Base-by-base conservation (phyloP, 805 yeast genomes). In the Kazachstania martiniae region DNA sequence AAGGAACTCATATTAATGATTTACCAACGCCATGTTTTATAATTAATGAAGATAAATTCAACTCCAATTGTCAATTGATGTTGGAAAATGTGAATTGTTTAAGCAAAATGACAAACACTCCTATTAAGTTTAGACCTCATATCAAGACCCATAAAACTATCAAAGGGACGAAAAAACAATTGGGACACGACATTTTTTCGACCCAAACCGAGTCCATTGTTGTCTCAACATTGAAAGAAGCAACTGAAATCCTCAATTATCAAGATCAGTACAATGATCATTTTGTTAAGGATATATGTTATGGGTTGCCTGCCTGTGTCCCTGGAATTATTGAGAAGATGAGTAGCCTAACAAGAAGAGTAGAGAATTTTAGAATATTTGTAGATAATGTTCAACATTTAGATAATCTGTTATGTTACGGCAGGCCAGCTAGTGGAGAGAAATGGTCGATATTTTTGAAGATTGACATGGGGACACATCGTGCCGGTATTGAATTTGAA, bases 111-210 rank as follows among this genome's bases (percentile, higher is more conserved):
- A 31, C 38, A n/a, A 40, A 31, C 3, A 25, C 25, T 5, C 30
- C 31, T 8, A 29, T 49, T 5, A 59, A 53, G 13, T 79, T 80
- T 49, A 62, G 93, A 37, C 77, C 81, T 3, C 86, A 80, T 49
- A 73, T 81, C 15, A 81, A 81, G 53, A 82, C 91, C 0, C 86
- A 78, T 51, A 81, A 82, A 51, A 68, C 81, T 1, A 41, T 62
- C 8, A 79, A 75, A 42, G 86, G 82, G 5, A 59, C 74, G 3
- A 43, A 52, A 15, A 50, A 68, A 26, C 81, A 77, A 54, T 49
- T 77, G 48, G 77, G 72, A 1, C 45, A 61, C 29, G 67, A 65
- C 4, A 30, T 43, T 9, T 45, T 44, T 3, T 58, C 63, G 1
- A 36, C 30, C n/a, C 56, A 49, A 21, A 63, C 74, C 13, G 60